These are phyloP conservation scores for Ganoderma sp. DNA, from an alignment of 1,284 basidiomycete species.

Conservation along the genomic window DNA sequence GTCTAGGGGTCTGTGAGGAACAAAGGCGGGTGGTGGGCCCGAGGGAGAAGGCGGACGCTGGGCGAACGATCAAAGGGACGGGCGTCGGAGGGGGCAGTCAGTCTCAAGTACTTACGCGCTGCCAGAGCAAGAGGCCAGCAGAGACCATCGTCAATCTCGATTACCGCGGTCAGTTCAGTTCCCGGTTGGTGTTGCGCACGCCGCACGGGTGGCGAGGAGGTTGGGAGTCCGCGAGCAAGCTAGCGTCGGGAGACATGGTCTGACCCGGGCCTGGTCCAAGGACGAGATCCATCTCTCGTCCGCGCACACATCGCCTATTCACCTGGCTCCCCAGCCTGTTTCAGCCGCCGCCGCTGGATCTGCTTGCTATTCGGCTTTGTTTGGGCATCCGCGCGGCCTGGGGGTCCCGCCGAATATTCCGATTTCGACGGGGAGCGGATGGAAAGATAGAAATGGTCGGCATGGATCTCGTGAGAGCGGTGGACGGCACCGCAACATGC, in stretches of 20 bases:
- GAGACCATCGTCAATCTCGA: constrained; percentile 10
- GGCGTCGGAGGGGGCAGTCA: background rate
- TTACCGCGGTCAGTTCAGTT: constrained; percentile 2
- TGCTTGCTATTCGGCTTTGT: background rate
- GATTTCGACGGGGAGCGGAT: background rate
- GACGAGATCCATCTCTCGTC: constrained; percentile 5
- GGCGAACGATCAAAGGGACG: background rate
- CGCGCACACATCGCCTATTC: background rate
- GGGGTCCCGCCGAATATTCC: background rate
- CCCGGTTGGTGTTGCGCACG: constrained; percentile 1
- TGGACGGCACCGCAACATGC: background rate
- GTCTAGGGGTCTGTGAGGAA: background rate
- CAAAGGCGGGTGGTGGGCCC: constrained; percentile 7
- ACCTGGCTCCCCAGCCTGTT: background rate
- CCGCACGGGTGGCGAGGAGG: constrained; percentile 4
- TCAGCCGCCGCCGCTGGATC: too few species aligned
- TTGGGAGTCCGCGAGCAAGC: constrained; percentile 12
- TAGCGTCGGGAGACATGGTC: constrained; percentile 7
- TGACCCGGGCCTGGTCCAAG: constrained; percentile 7
- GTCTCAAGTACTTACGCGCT: background rate
- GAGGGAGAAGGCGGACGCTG: background rate
- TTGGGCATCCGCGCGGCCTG: background rate
- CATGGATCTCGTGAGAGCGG: background rate
- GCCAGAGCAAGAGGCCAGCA: background rate
- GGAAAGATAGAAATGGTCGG: background rate